phyloP scores from a whole-genome alignment of 257 asterid species.

The Eustoma russellianum region DNA sequence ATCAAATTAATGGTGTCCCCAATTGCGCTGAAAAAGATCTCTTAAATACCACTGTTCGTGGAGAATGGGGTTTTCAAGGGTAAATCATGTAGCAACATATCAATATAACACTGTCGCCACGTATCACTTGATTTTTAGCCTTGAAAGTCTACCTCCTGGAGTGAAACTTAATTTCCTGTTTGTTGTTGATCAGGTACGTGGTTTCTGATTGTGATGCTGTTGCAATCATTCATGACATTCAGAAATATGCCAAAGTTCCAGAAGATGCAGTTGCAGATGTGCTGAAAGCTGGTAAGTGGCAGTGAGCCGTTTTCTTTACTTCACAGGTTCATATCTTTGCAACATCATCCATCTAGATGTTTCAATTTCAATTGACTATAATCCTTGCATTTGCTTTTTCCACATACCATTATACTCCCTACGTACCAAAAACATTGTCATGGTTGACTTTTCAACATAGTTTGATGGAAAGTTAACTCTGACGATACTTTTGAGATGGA shows the following conservation, averaged over 20 bases:
- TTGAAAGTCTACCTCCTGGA: not conserved
- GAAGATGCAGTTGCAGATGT: conserved; percentile 72
- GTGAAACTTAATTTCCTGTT: not conserved
- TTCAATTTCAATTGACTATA: not conserved
- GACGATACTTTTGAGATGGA: too few species aligned
- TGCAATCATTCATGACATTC: conserved; percentile 33
- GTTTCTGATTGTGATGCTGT: conserved; percentile 72
- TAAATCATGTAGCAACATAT: not conserved
- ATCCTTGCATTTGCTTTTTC: not conserved
- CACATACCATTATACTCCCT: not conserved
- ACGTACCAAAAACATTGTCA: too few species aligned
- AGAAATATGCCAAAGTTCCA: conserved; percentile 49
- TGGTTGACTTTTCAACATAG: too few species aligned
- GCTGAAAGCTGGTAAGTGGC: conserved; percentile 53
- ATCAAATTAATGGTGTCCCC: conserved; percentile 64
- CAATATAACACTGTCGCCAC: too few species aligned
- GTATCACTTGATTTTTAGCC: too few species aligned
- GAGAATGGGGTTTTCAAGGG: conserved; percentile 71
- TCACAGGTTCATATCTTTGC: not conserved
- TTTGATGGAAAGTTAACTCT: too few species aligned
- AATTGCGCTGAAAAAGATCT: conserved; percentile 49
- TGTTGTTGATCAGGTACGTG: conserved; percentile 36
- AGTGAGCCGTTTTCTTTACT: not conserved
- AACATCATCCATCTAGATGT: not conserved
- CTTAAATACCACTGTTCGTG: conserved; percentile 43